Base-by-base conservation (phyloP, 2,329 filamentous ascomycete genomes). In the Graphiopsis chlorocephala region DNA sequence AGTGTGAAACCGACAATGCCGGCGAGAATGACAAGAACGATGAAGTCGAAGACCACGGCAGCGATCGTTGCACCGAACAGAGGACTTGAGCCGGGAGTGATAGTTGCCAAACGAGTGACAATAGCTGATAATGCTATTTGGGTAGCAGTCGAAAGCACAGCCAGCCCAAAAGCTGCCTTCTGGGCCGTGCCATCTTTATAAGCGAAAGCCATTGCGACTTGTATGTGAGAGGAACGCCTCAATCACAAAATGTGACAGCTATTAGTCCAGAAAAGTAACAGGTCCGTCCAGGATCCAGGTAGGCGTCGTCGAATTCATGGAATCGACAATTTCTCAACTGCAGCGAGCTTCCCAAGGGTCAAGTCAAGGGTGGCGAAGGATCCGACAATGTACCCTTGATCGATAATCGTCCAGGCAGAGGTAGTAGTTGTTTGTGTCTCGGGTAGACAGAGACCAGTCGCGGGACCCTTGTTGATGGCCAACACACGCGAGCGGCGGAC, bases 31-130 rank as follows among this genome's bases (percentile, higher is more conserved):
- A 66, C 38, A 20, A 72, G 48, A 31, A 68, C 64, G 42, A 72
- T 61, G 12, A 71, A 66, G 14, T 72, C 68, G 48, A 72, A 64
- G 11, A 67, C 61, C 17, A 67, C 69, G 47, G 69, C 69, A n/a
- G 65, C 65, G 4, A 70, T 56, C 11, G 65, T 68, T 25, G 68
- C 50, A n/a, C 59, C 63, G 56, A 69, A 67, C 23, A 66, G 59
- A 8, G 64, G 47, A 42, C 50, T 57, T 12, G 31, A 29, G 7
- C 33, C 29, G 26, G 68, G 50, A n/a, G 63, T 61, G 29, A 64
- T 64, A 25, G 67, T 66, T 28, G 69, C 67, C 52, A 72, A 62
- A 20, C 63, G 64, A 3, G 66, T 66, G 31, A 66, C 65, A 45
- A 70, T 68, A 29, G 68, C 69, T 23, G 67, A 64, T 23, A 68